Evolutionary conservation across 306 rosid genomes (phyloP), one percentile per base, ranked within the genome.

Genomic region (Mimosa pudica): DNA sequence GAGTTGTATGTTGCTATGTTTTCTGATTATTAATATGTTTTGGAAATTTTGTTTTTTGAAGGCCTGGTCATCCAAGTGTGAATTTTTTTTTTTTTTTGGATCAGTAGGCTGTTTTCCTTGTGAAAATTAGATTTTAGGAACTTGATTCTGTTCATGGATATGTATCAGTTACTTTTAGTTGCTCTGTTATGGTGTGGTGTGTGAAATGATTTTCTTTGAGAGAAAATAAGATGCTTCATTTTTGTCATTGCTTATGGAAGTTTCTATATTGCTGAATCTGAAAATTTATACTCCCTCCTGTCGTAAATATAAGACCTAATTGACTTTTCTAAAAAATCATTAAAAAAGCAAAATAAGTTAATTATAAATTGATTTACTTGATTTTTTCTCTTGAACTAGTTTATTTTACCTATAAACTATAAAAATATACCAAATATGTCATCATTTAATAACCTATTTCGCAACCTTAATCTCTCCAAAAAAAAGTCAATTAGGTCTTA

Each of bases 161-260:
- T 64, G 30, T 65, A 49, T 51, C 42, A 30, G 38, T 74, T 68
- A 36, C 69, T 9, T 54, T 24, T 42, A 48, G 67, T 30, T 73
- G 57, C 47, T 44, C 7, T 76, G 78, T 74, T 41, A 41, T 70
- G 70, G 42, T 13, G 57, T 70, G 70, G 35, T 13, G 57, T 63
- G 80, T 81, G 76, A 73, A 79, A 67, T 51, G 76, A 81, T 42
- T 63, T 81, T 67, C 38, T 52, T 52, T 24, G 76, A 41, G 41
- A 33, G 65, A 57, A 45, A 80, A 60, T 73, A 52, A 17, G 68
- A 68, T 71, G 84, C 49, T 70, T 72, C 75, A 51, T 77, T 71
- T 49, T 79, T 72, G 38, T 75, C n/a, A 78, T 57, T n/a, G 70
- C 61, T 66, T 65, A 42, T 77, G 76, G n/a, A 73, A 46, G 10